Base-by-base conservation (phyloP, 2,329 filamentous ascomycete genomes). In the Mycogone perniciosa region DNA sequence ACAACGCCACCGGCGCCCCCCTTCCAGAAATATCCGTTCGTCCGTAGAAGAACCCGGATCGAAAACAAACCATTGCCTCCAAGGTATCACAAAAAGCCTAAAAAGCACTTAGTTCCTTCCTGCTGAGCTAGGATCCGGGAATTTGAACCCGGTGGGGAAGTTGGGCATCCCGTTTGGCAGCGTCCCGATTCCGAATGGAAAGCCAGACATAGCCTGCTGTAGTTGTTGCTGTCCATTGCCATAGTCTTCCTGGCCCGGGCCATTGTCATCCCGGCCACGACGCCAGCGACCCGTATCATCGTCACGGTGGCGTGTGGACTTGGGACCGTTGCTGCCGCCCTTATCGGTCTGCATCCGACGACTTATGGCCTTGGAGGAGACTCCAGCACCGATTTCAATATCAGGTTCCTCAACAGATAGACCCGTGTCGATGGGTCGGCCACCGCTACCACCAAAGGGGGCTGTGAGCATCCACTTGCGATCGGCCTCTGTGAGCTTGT, bases 401-500 rank as follows among this genome's bases (percentile, higher is more conserved):
- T 99, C 93, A 3, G 93, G 93, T 70, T 99, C 93, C 67, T 99
- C 93, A 29, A 99, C 87, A 6, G 91, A 86, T 71, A 99, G 82
- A 39, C 91, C 90, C 10, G 81, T 76, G 63, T 90, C 85, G 54
- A 99, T 89, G 2, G 82, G 73, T 51, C 81, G 80, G 50, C 92
- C 93, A 51, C 92, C 93, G 55, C 89, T 96, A 49, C 93, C 93
- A 58, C 93, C 93, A 64, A 86, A 96, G 57, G 95, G 89, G 9
- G 93, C 95, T 34, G 85, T 96, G 57, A 96, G 72, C 77, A 97
- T 89, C 93, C 93, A 99, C 70, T 97, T 96, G 55, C 89, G 83
- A 71, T 99, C 93, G 29, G 93, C 93, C 60, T 99, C 93, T 2
- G 93, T 99, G 51, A 99, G 81, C 61, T 91, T 87, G 60, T 85